Conservation (phyloP, 768 basidiomycete genomes). For the Sistotremastrum suecicum region DNA sequence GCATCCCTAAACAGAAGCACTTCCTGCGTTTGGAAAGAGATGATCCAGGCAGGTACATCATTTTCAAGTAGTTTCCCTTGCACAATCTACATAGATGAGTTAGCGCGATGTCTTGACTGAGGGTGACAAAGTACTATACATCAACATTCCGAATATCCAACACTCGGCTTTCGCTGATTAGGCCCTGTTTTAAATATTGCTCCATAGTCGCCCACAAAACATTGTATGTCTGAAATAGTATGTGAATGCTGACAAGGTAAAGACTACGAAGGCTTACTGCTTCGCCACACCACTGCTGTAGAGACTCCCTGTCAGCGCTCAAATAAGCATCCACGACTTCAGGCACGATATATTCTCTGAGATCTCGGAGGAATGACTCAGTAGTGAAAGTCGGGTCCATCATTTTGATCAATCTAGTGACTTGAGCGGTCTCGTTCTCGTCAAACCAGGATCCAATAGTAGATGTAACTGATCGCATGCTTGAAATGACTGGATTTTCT, state of each 20-base stretch:
- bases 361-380: conserved; percentile 77
- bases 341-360: conserved; percentile 94
- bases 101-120: not conserved
- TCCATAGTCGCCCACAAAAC: conserved; percentile 99
- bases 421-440: conserved; percentile 97
- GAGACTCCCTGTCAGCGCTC: conserved; percentile 72
- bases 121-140: conserved; percentile 31
- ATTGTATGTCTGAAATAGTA: conserved; percentile 64
- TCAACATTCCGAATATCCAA: conserved; percentile 97
- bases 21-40: conserved; percentile 91
- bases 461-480: conserved; percentile 69
- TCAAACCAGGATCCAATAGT: conserved; percentile 87
- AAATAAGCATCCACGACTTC: conserved; percentile 96
- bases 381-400: conserved; percentile 80
- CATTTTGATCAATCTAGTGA: conserved; percentile 72
- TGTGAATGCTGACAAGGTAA: not conserved
- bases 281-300: conserved; percentile 89
- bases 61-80: conserved; percentile 86
- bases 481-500: conserved; percentile 77
- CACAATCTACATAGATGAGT: conserved; percentile 38
- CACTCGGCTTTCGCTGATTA: conserved; percentile 85
- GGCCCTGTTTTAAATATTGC: conserved; percentile 78
- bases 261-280: conserved; percentile 44
- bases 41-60: conserved; percentile 74
- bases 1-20: conserved; percentile 82